phyloP scores from a whole-genome alignment of 805 yeast genomes.

The Blastobotrys peoriensis region DNA sequence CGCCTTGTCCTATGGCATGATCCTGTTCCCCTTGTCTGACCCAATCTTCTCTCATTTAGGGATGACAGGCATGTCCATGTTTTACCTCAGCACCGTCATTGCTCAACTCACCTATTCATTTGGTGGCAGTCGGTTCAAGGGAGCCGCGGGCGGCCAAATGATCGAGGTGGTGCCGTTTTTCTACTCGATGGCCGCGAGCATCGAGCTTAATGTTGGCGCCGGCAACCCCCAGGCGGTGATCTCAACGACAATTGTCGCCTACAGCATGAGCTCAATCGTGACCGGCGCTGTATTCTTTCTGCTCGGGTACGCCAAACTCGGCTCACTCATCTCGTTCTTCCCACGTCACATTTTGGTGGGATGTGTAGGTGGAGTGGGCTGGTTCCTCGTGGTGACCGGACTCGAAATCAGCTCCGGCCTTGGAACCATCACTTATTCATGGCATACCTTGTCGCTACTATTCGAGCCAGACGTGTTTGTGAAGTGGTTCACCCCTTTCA shows the following conservation, averaged over 20 bases:
- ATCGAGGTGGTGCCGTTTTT: conserved; percentile 98
- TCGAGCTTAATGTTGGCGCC: conserved; percentile 51
- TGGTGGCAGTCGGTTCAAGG: conserved; percentile 84
- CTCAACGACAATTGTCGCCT: conserved; percentile 83
- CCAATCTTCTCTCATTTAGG: conserved; percentile 72
- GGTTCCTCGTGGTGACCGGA: conserved; percentile 83
- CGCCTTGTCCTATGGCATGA: conserved; percentile 96
- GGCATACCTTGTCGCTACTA: conserved; percentile 37
- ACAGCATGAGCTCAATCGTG: conserved; percentile 72
- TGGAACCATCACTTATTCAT: conserved; percentile 62
- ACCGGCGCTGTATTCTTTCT: conserved; percentile 78
- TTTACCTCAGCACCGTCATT: conserved; percentile 84
- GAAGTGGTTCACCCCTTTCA: conserved; percentile 68
- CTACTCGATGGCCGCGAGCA: conserved; percentile 84
- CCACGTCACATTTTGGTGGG: conserved; percentile 96
- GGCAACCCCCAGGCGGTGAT: conserved; percentile 44
- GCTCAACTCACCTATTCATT: conserved; percentile 83
- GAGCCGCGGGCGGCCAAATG: conserved; percentile 98
- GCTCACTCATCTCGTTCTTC: conserved; percentile 87
- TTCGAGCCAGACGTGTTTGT: conserved; percentile 44
- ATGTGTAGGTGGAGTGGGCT: conserved; percentile 98
- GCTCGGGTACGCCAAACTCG: conserved; percentile 74
- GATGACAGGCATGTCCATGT: conserved; percentile 88
- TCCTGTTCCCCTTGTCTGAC: conserved; percentile 86
- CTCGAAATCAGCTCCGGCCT: conserved; percentile 82